Conservation (phyloP, 2,329 filamentous ascomycete species). For the Sarocladium brachiariae region DNA sequence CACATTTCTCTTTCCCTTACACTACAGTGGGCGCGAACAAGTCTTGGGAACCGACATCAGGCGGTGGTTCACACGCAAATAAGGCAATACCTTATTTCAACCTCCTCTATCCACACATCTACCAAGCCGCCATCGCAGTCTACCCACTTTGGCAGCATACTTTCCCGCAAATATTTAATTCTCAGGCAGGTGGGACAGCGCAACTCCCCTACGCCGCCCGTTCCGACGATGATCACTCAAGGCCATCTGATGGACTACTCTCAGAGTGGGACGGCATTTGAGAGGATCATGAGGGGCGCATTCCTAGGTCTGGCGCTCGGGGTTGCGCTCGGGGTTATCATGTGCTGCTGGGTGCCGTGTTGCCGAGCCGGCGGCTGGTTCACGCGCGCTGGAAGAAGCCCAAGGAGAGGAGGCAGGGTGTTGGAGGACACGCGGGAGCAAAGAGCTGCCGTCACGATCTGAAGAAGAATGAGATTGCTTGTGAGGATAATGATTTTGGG, state of each 20-base stretch:
- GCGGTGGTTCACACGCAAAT: neutral
- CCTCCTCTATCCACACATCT: neutral
- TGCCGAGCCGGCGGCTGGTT: neutral
- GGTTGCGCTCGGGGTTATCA: conserved; percentile 5
- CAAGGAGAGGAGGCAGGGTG: neutral
- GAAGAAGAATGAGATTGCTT: neutral
- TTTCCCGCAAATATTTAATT: too few relatives aligned
- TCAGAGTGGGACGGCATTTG: neutral
- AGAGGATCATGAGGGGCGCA: conserved; percentile 5
- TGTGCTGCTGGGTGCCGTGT: conserved; percentile 8
- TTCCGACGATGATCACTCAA: neutral
- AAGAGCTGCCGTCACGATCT: neutral
- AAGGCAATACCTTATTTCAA: conserved; percentile 1
- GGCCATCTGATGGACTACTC: conserved; percentile 4
- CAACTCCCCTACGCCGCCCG: too few relatives aligned
- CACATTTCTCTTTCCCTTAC: neutral
- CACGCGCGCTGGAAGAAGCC: neutral
- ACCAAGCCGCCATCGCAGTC: neutral
- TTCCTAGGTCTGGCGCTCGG: conserved; percentile 4
- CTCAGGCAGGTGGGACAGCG: too few relatives aligned
- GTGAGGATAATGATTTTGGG: neutral
- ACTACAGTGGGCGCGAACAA: too few relatives aligned
- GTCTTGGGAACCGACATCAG: too few relatives aligned
- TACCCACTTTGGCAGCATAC: too few relatives aligned
- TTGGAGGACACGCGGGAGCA: neutral